phyloP scores from a whole-genome alignment of 1,139 yeast genomes.

The Hansenula lynferdii region DNA sequence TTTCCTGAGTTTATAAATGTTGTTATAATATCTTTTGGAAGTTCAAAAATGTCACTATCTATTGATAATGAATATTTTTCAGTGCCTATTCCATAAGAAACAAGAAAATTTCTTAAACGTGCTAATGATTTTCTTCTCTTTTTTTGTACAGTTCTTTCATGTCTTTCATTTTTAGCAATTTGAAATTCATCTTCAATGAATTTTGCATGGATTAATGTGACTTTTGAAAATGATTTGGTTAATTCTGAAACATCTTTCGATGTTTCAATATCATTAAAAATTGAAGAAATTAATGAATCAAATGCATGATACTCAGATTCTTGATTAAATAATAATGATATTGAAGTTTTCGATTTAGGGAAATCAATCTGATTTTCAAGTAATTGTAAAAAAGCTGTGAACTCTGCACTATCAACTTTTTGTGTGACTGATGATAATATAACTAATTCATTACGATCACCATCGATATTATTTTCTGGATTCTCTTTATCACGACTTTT shows the following conservation, averaged over 20 bases:
- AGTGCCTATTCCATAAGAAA: conserved; percentile 18
- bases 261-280: conserved; percentile 4
- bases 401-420: conserved; percentile 8
- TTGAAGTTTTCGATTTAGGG: conserved; percentile 10
- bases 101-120: conserved; percentile 27
- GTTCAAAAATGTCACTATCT: conserved; percentile 37
- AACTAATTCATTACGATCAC: conserved; percentile 11
- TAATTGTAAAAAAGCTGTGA: conserved; percentile 11
- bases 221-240: conserved; percentile 8
- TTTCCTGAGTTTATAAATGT: conserved; percentile 30
- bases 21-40: conserved; percentile 30
- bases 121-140: conserved; percentile 26
- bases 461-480: conserved; percentile 4
- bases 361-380: conserved; percentile 3
- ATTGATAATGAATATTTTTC: conserved; percentile 39
- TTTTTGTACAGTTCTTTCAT: conserved; percentile 20
- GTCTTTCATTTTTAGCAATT: conserved; percentile 14
- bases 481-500: conserved; percentile 3
- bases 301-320: conserved; percentile 5
- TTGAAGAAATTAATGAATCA: conserved; percentile 3
- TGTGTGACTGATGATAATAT: conserved; percentile 10
- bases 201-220: conserved; percentile 19
- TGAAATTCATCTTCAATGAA: conserved; percentile 16
- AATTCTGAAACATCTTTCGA: conserved; percentile 4
- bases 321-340: conserved; percentile 14